These are phyloP conservation scores for Agaricus sinodeliciosus DNA, from an alignment of 768 basidiomycete species.

Conservation along the genomic window DNA sequence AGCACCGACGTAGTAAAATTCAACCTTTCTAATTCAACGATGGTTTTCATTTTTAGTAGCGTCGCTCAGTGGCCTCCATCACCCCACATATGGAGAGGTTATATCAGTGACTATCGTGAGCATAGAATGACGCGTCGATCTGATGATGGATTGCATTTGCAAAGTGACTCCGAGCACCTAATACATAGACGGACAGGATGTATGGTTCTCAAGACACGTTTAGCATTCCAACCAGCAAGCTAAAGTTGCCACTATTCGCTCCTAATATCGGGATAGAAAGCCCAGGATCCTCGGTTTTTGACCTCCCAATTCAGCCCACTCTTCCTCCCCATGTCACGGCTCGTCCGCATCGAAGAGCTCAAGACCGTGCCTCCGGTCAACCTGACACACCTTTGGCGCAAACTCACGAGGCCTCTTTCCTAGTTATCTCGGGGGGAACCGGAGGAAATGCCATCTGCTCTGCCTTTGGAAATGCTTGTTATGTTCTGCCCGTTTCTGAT, in stretches of 20 bases:
- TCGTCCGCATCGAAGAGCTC: conserved; percentile 8
- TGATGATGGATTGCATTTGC: too few relatives aligned
- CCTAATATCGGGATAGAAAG: conserved; percentile 29
- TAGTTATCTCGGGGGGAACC: conserved; percentile 90
- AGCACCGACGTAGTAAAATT: not conserved
- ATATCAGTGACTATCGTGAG: too few relatives aligned
- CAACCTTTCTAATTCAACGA: not conserved
- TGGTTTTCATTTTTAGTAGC: too few relatives aligned
- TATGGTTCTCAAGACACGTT: not conserved
- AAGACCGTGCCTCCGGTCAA: not conserved
- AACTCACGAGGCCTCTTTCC: conserved; percentile 35
- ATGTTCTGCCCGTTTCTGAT: conserved; percentile 90
- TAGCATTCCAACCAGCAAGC: not conserved
- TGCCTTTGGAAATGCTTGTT: conserved; percentile 73
- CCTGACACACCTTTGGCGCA: not conserved
- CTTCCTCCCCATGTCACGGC: conserved; percentile 4
- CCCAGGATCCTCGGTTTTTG: conserved; percentile 70
- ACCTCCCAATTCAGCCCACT: conserved; percentile 50
- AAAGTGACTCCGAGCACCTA: not conserved
- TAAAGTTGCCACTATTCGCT: not conserved
- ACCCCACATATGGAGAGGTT: too few relatives aligned
- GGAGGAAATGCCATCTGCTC: conserved; percentile 89
- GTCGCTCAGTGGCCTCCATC: too few relatives aligned
- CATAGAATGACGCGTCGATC: too few relatives aligned
- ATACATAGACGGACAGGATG: not conserved